phyloP scores from a whole-genome alignment of 2,329 filamentous ascomycete species.

The Pseudocercospora pini-densiflorae region DNA sequence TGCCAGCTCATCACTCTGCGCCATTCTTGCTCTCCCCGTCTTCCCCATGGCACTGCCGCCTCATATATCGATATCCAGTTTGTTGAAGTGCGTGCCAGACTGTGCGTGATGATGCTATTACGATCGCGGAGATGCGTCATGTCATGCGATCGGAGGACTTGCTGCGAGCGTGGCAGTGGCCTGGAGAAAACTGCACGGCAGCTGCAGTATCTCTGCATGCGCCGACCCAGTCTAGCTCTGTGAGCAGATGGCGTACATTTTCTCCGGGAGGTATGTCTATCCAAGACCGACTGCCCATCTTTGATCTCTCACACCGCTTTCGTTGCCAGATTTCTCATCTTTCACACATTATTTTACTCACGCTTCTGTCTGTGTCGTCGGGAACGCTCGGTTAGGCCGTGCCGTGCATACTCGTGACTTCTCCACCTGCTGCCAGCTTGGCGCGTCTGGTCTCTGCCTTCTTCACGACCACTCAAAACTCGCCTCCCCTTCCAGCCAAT shows the following conservation, averaged over 20 bases:
- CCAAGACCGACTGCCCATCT: neutral
- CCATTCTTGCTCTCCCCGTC: slow-evolving; percentile 1
- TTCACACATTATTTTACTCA: neutral
- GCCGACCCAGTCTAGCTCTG: slow-evolving; percentile 3
- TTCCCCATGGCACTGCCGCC: slow-evolving; percentile 24
- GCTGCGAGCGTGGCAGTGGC: neutral
- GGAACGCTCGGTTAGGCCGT: neutral
- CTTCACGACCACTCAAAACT: slow-evolving; percentile 15
- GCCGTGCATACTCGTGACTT: neutral
- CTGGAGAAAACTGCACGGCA: neutral
- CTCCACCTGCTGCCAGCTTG: neutral
- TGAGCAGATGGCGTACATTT: neutral
- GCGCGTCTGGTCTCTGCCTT: slow-evolving; percentile 6
- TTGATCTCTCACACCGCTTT: neutral
- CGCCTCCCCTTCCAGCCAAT: slow-evolving; percentile 15
- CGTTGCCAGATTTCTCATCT: neutral
- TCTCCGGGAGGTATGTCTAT: neutral
- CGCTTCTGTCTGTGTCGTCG: neutral
- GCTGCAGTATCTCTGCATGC: slow-evolving; percentile 11
- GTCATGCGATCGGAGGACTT: neutral
- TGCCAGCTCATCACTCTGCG: slow-evolving; percentile 30
- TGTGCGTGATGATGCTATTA: neutral
- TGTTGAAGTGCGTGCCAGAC: neutral
- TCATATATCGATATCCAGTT: slow-evolving; percentile 14
- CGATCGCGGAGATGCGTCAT: slow-evolving; percentile 6